Base-by-base conservation (phyloP, 192 early-diverging fungal species). In the Coemansia furcata region DNA sequence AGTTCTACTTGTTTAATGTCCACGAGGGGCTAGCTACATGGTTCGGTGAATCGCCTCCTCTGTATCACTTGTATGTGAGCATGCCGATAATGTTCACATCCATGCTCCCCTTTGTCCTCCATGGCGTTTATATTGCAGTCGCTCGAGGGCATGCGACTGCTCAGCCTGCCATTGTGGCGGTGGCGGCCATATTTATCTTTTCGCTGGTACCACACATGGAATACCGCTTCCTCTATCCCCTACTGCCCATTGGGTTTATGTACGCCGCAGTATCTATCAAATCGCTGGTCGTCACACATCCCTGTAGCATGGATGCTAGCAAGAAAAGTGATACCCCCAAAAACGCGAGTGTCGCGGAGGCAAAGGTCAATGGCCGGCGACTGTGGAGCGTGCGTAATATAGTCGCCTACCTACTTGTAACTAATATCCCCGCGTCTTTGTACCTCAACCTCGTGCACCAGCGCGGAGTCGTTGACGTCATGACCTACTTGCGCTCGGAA, bases 181-280 rank as follows among this genome's bases (percentile, higher is more conserved):
- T 76, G 8, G 85, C 83, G 67, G 85, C 88, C 4, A 46, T 87
- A 19, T 44, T 74, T 4, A 72, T 91, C n/a, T 94, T 94, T 67
- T 93, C 90, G 46, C 54, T 93, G 29, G 75, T 95, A 2, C 67
- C 86, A 10, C 97, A 99, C 65, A 99, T 97, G 85, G 97, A 99
- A 76, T 95, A 93, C 73, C 88, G 97, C 6, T 99, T 99, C 73
- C 73, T 99, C n/a, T 90, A 89, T 50, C 93, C 94, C 4, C 76
- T 97, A 12, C 73, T 99, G 35, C 91, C 97, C 43, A 73, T 91
- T 23, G 81, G 81, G 8, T 78, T 76, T 57, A 36, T 63, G 12
- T 83, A 83, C 40, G 69, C 72, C 5, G 84, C 67, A 35, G 83
- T 65, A 50, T 91, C 57, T 60, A 86, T 78, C 59, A 77, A 39